Percentiles rank a stretch among this genome's conserved stretches.
Conservation (phyloP, 129 eudicot species). For the Escallonia rubra region DNA sequence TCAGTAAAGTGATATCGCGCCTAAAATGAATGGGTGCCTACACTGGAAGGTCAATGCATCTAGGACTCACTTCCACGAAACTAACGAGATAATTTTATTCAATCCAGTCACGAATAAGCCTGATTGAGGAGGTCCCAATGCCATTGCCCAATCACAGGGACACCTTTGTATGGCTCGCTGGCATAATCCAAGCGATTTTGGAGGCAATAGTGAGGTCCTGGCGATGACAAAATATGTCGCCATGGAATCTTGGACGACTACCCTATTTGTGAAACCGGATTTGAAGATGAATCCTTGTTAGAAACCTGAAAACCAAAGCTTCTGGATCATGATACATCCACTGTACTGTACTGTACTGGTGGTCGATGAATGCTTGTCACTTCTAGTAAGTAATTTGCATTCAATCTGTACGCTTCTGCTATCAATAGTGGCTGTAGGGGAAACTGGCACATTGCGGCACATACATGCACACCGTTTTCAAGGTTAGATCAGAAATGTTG, state of each 20-base stretch:
- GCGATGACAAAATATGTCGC: background rate
- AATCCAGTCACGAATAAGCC: background rate
- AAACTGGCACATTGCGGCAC: background rate
- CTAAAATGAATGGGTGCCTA: background rate
- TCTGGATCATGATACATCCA: slow-evolving; percentile 25
- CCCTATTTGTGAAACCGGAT: background rate
- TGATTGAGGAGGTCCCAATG: background rate
- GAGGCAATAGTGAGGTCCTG: background rate
- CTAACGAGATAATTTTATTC: background rate
- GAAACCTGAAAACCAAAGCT: slow-evolving; percentile 46
- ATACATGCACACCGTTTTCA: slow-evolving; percentile 15
- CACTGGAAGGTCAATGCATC: background rate
- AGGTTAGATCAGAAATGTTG: slow-evolving; percentile 15
- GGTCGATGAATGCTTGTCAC: background rate
- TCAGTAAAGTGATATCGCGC: background rate
- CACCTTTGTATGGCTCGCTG: background rate
- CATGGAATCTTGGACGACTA: background rate
- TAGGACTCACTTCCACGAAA: background rate
- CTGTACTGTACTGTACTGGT: background rate
- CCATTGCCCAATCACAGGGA: background rate
- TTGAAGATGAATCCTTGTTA: background rate
- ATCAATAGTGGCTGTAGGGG: background rate
- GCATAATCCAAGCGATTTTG: background rate
- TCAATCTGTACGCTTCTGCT: slow-evolving; percentile 25
- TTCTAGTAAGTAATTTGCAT: background rate